Base-by-base conservation (phyloP, 2,329 filamentous ascomycete species). In the Zymoseptoria tritici region DNA sequence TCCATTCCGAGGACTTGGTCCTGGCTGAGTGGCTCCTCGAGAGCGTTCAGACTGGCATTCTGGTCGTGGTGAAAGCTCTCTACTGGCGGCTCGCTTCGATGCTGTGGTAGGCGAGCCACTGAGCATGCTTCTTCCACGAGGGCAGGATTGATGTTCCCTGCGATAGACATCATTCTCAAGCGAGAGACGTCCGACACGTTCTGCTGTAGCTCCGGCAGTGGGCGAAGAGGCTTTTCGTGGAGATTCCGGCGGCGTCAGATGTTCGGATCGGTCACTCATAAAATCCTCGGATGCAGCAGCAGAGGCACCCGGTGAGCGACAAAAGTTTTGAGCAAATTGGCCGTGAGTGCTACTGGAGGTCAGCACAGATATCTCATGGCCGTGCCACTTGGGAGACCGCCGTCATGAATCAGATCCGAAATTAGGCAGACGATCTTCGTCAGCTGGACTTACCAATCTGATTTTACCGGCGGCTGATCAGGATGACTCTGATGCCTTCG, bases 221-320 rank as follows among this genome's bases (percentile, higher is more conserved):
- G 56, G 36, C 11, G 59, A 57, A 11, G 52, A 21, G 20, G 57
- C 58, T 11, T 54, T 57, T 3, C 49, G 56, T n/a, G 61, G 62
- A 22, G 57, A 58, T 26, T 63, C 62, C 1, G 60, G 61, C 16
- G 64, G 60, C 54, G 64, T 62, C 8, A 56, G 50, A 42, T 62
- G 58, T 13, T 54, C 55, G 19, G 20, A 51, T 52, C 60, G 53
- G 24, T 50, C 19, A 49, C 60, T 56, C 64, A 66, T 66, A 26
- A 62, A 64, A 54, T 60, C 57, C 54, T 57, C 61, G 11, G 58
- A 59, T 13, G 26, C 20, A 4, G 57, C 36, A 46, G 13, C 52
- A 8, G 56, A 57, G 16, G 57, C 24, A 3, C n/a, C 36, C 2
- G 58, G 60, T 9, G 58, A 57, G 19, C 49, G 9, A 52, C 46